Base-by-base conservation (phyloP, 2,329 filamentous ascomycete species). In the Botryosphaeria dothidea region DNA sequence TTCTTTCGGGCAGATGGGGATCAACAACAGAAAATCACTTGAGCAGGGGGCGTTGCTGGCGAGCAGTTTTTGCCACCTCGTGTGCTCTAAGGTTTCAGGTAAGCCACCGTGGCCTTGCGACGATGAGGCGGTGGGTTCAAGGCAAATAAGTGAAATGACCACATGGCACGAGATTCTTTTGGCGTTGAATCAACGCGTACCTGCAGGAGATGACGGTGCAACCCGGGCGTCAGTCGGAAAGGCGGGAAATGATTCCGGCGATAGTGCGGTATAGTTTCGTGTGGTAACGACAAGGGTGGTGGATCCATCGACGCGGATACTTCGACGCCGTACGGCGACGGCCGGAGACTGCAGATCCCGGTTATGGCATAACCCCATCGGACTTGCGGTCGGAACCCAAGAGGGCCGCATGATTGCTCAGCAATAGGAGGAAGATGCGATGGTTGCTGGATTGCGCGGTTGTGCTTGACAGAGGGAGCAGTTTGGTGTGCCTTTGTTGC, bases 201-300 rank as follows among this genome's bases (percentile, higher is more conserved):
- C 51, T 23, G 5, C 21, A 38, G 7, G 3, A 34, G 7, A 31
- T 25, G 48, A 13, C 48, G 17, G 25, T 29, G 19, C 27, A 23
- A 31, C 9, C 49, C 27, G 54, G 8, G 56, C 29, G 56, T 34
- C 19, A 58, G 41, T 15, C 56, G 56, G 56, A 60, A 60, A 60
- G 56, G 34, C 56, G 56, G 56, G 56, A 45, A 9, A 6, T 36
- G 56, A 60, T 34, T 60, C 56, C 56, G 56, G 41, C 56, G 9
- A 46, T 46, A 34, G 19, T 34, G 56, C 27, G 41, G 25, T 60
- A 60, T 60, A 60, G n/a, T 15, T 5, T 17, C 4, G 1, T 19
- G 38, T 23, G 23, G 38, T 60, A 60, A 46, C 17, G 43, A 36
- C 56, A 60, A 45, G 56, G 56, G 25, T 41, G n/a, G 19, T 6